Evolutionary conservation across 2,329 filamentous ascomycete genomes (phyloP).

Genomic region (Aspergillus sojae): DNA sequence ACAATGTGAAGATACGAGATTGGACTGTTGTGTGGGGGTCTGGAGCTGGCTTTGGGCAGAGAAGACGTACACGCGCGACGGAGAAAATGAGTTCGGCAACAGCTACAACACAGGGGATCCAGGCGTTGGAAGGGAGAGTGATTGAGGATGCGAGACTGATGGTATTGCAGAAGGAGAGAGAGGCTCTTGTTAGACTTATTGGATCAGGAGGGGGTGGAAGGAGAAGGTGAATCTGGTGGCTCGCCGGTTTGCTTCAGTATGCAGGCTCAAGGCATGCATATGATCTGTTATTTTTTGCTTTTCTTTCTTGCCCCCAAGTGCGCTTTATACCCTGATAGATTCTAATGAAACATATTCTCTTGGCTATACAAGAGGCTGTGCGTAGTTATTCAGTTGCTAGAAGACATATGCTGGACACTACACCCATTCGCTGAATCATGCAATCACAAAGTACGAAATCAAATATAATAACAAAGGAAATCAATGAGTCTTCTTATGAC

Average conservation of each 20-base stretch:
- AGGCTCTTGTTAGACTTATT: slow-evolving; percentile 68
- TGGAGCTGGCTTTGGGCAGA: slow-evolving; percentile 47
- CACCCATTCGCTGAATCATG: background rate
- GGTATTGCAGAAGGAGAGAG: slow-evolving; percentile 68
- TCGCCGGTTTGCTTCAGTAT: background rate
- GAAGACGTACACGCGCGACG: slow-evolving; percentile 32
- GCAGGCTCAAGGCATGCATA: background rate
- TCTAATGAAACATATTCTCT: background rate
- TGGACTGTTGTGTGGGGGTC: slow-evolving; percentile 71
- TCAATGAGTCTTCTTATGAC: background rate
- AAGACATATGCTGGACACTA: background rate
- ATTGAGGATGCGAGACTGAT: slow-evolving; percentile 65
- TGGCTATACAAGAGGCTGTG: background rate
- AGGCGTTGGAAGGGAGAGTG: slow-evolving; percentile 57
- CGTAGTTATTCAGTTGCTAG: background rate
- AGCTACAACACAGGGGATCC: slow-evolving; percentile 8
- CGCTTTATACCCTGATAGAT: background rate
- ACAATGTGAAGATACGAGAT: slow-evolving; percentile 63
- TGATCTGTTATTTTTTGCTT: background rate
- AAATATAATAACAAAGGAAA: background rate
- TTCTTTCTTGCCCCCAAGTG: background rate
- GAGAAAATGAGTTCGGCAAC: slow-evolving; percentile 14
- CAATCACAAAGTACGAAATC: background rate
- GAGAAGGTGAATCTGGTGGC: slow-evolving; percentile 28
- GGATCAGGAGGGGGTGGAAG: slow-evolving; percentile 29